Evolutionary conservation across 768 basidiomycete species (phyloP), one percentile per base, ranked within the genome.

Genomic region (Sarcomyxa edulis): DNA sequence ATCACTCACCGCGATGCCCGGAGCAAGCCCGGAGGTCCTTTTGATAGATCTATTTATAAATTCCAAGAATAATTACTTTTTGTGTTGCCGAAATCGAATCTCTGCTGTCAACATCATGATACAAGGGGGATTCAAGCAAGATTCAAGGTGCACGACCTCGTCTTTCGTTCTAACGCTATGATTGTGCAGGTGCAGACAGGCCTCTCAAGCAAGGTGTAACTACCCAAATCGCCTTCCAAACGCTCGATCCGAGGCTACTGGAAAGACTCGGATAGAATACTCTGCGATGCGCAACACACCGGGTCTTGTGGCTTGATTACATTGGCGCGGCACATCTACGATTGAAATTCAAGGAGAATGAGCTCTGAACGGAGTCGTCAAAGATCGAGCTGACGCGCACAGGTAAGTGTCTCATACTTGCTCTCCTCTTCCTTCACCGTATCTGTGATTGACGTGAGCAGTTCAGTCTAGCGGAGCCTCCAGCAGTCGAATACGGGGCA

Each of bases 81-180:
- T n/a, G n/a, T n/a, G n/a, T n/a, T n/a, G n/a, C n/a, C n/a, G n/a
- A n/a, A n/a, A n/a, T n/a, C n/a, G n/a, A n/a, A n/a, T n/a, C n/a
- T n/a, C n/a, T n/a, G n/a, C n/a, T n/a, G n/a, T n/a, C n/a, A n/a
- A n/a, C n/a, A n/a, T n/a, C n/a, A n/a, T n/a, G n/a, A n/a, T n/a
- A 73, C 72, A 71, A 68, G 71, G 42, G 69, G 87, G 63, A 81
- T 92, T 35, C 66, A 71, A 15, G 71, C 83, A 31, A 78, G 78
- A 33, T 75, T 78, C 6, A 86, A 95, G 59, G 76, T 93, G 19
- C 95, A 95, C 61, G 94, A 95, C 65, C 65, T 96, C 29, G 76
- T 72, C 2, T 97, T 96, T 52, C 91, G 95, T 51, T 91, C 94
- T 0, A 69, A 67, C 4, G 52, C 72, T 33, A 62, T 80, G 1